These are phyloP conservation scores for Debaryomyces sp. DNA, from an alignment of 1,139 yeast species.

Conservation along the genomic window DNA sequence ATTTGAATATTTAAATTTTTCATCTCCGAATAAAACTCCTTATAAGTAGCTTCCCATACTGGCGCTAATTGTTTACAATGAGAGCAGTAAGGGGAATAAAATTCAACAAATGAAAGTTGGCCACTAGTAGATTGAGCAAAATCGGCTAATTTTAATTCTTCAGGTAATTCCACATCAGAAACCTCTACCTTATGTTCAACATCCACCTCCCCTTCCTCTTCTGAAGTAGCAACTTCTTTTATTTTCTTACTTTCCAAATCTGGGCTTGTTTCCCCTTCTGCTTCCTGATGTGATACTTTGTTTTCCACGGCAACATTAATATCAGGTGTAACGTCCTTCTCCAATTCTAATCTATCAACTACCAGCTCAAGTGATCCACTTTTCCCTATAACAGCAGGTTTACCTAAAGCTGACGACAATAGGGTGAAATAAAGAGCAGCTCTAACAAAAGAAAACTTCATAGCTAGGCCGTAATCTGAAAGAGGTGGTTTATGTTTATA, in stretches of 20 bases:
- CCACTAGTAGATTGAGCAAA: conserved; percentile 49
- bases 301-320: background rate
- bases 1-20: conserved; percentile 50
- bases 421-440: background rate
- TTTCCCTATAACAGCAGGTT: conserved; percentile 5
- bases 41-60: conserved; percentile 61
- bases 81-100: conserved; percentile 70
- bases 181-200: conserved; percentile 2
- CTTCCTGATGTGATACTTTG: background rate
- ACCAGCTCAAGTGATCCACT: conserved; percentile 4
- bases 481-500: background rate
- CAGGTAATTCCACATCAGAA: conserved; percentile 21
- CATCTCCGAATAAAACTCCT: conserved; percentile 36
- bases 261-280: background rate
- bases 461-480: background rate
- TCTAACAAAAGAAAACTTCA: conserved; percentile 5
- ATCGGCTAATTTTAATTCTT: conserved; percentile 28
- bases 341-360: background rate
- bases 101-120: conserved; percentile 62
- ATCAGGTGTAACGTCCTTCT: background rate
- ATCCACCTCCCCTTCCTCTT: conserved; percentile 12
- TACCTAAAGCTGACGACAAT: background rate
- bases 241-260: background rate
- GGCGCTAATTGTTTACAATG: conserved; percentile 73
- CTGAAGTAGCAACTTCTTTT: background rate